These are phyloP conservation scores for Urostyla sp. DNA, from an alignment of 73 alveolate genomes.

Conservation along the genomic window DNA sequence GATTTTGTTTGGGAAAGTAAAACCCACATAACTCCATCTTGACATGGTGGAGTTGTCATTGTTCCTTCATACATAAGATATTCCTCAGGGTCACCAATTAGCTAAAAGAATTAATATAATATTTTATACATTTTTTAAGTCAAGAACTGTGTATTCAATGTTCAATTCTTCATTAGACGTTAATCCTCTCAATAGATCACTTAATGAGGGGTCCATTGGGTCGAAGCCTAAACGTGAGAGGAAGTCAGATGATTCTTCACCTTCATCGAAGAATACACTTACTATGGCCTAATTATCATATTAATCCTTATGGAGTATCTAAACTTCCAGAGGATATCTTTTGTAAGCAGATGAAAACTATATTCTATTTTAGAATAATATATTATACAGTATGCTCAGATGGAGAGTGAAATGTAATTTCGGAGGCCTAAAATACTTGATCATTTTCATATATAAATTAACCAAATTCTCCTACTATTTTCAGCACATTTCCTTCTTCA, in stretches of 20 bases:
- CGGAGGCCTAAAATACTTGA: neutral
- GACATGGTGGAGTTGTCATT: slow-evolving; percentile 26
- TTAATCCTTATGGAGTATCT: slow-evolving; percentile 3
- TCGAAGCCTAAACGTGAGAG: slow-evolving; percentile 20
- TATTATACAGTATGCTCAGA: slow-evolving; percentile 27
- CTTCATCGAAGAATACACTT: slow-evolving; percentile 17
- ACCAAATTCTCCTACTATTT: slow-evolving; percentile 31
- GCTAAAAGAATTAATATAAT: neutral
- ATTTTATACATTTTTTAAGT: neutral
- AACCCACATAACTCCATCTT: slow-evolving; percentile 12
- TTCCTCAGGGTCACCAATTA: slow-evolving; percentile 27
- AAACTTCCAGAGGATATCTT: slow-evolving; percentile 38
- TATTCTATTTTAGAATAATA: neutral
- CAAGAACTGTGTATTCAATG: neutral
- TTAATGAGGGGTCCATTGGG: neutral
- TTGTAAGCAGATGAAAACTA: slow-evolving; percentile 28
- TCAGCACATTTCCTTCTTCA: slow-evolving; percentile 23
- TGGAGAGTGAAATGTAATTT: slow-evolving; percentile 27
- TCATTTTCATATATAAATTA: neutral
- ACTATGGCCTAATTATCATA: slow-evolving; percentile 18
- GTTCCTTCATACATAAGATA: slow-evolving; percentile 46
- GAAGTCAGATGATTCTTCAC: slow-evolving; percentile 14
- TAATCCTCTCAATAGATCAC: neutral
- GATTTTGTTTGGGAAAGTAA: slow-evolving; percentile 11
- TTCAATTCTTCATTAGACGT: neutral